Percentiles rank a stretch among this genome's conserved stretches.
Conservation (phyloP, 2,329 filamentous ascomycete species). For the Botrytis pseudocinerea region DNA sequence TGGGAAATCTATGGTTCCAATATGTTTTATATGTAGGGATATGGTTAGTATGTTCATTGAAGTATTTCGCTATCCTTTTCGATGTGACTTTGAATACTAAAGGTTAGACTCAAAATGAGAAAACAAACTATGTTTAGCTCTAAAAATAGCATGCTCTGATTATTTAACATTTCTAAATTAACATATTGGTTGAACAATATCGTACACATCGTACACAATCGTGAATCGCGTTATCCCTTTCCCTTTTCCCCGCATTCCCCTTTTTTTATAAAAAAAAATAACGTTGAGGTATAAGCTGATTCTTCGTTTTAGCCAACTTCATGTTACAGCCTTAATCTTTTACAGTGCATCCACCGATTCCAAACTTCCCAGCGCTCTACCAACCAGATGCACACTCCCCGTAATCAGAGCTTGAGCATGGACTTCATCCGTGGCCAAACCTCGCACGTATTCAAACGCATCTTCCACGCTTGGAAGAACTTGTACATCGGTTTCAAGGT, state of each 20-base stretch:
- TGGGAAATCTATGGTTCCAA: not conserved
- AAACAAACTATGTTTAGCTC: not conserved
- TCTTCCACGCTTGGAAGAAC: slow-evolving; percentile 57
- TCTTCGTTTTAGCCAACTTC: not conserved
- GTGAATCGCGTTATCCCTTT: not conserved
- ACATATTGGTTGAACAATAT: slow-evolving; percentile 8
- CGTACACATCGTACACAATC: not conserved
- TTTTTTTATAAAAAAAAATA: not conserved
- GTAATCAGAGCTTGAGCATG: slow-evolving; percentile 50
- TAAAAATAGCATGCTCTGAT: not conserved
- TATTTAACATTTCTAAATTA: not conserved
- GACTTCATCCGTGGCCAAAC: slow-evolving; percentile 34
- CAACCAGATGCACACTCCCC: slow-evolving; percentile 64
- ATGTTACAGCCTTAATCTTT: not conserved
- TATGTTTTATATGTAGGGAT: not conserved
- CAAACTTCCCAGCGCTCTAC: slow-evolving; percentile 70
- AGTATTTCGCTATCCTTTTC: not conserved
- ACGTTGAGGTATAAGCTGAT: not conserved
- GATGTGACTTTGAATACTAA: not conserved
- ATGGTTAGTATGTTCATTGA: not conserved
- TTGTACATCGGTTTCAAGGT: slow-evolving; percentile 25
- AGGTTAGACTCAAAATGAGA: not conserved
- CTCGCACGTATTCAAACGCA: slow-evolving; percentile 51
- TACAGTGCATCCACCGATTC: slow-evolving; percentile 47
- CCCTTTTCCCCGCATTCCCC: not conserved